These are phyloP conservation scores for Naganishia randhawae DNA, from an alignment of 768 basidiomycete species.

Conservation along the genomic window DNA sequence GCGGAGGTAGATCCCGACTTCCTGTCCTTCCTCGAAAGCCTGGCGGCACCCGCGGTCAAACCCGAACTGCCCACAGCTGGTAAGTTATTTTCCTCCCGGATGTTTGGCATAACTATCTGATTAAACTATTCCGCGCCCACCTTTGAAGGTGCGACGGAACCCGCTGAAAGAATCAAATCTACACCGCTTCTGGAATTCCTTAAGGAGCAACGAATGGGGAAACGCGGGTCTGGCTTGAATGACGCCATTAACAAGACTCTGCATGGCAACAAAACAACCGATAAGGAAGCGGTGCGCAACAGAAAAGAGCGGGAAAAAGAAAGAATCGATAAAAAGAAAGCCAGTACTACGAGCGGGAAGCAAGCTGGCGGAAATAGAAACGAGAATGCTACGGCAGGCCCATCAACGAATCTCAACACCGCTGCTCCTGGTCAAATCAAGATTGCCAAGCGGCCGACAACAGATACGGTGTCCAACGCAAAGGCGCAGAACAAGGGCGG, in stretches of 20 bases:
- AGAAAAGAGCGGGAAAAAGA: slow-evolving; percentile 10
- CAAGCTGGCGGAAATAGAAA: neutral
- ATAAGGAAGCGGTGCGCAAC: neutral
- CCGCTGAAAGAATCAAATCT: slow-evolving; percentile 60
- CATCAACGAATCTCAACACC: neutral
- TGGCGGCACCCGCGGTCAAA: slow-evolving; percentile 61
- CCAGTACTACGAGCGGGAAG: neutral
- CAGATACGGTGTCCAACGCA: neutral
- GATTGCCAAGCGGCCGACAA: slow-evolving; percentile 7
- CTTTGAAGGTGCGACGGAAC: slow-evolving; percentile 48
- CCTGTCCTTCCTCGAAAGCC: slow-evolving; percentile 63
- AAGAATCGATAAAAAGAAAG: slow-evolving; percentile 2
- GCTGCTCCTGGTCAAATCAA: slow-evolving; percentile 13
- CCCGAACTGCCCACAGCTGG: slow-evolving; percentile 51
- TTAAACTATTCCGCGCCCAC: neutral
- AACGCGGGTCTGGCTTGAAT: neutral
- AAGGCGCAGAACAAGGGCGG: slow-evolving; percentile 3
- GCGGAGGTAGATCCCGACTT: slow-evolving; percentile 49
- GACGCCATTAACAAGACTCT: neutral
- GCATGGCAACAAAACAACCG: neutral
- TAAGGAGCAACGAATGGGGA: slow-evolving; percentile 54
- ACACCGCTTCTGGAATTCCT: slow-evolving; percentile 92
- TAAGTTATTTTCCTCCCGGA: slow-evolving; percentile 45
- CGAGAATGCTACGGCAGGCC: slow-evolving; percentile 1
- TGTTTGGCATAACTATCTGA: slow-evolving; percentile 47